These are phyloP conservation scores for Wickerhamomyces silvicola DNA, from an alignment of 805 yeast genomes.

Conservation along the genomic window DNA sequence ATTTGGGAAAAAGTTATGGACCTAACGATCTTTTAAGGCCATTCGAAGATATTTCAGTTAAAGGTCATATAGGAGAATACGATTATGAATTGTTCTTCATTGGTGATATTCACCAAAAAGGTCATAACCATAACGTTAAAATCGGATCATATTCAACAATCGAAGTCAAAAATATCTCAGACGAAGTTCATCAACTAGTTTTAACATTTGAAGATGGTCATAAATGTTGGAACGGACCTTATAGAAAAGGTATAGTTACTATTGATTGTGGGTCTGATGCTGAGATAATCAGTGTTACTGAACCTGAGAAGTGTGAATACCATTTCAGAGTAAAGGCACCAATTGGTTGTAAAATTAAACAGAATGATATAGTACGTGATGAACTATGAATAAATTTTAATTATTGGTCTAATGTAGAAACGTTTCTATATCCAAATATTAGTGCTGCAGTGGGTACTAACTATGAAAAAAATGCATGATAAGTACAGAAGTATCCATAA, in stretches of 20 bases:
- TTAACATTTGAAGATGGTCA: conserved; percentile 55
- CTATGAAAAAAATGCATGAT: no score
- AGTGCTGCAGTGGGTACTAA: no score
- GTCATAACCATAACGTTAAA: conserved; percentile 37
- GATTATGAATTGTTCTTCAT: conserved; percentile 56
- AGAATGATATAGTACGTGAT: no score
- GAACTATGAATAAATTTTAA: no score
- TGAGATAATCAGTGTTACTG: conserved; percentile 60
- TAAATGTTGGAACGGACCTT: conserved; percentile 93
- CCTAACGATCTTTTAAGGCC: conserved; percentile 61
- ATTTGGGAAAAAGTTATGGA: conserved; percentile 39
- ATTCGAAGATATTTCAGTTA: conserved; percentile 41
- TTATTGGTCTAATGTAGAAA: no score
- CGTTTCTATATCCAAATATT: no score
- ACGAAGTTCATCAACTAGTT: conserved; percentile 26
- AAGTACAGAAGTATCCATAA: no score
- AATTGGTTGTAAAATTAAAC: conserved; percentile 29
- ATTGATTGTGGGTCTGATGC: conserved; percentile 61
- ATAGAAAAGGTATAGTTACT: conserved; percentile 58
- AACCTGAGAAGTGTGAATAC: conserved; percentile 87
- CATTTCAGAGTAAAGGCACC: conserved; percentile 39
- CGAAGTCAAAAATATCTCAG: conserved; percentile 24
- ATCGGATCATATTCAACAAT: conserved; percentile 40
- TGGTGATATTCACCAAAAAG: conserved; percentile 52
- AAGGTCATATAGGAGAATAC: conserved; percentile 58